A percentile compares a stretch with the other conserved stretches of the same genome.
Evolutionary conservation across 2,329 filamentous ascomycete genomes (phyloP).

Genomic region (Davidsoniella australis): DNA sequence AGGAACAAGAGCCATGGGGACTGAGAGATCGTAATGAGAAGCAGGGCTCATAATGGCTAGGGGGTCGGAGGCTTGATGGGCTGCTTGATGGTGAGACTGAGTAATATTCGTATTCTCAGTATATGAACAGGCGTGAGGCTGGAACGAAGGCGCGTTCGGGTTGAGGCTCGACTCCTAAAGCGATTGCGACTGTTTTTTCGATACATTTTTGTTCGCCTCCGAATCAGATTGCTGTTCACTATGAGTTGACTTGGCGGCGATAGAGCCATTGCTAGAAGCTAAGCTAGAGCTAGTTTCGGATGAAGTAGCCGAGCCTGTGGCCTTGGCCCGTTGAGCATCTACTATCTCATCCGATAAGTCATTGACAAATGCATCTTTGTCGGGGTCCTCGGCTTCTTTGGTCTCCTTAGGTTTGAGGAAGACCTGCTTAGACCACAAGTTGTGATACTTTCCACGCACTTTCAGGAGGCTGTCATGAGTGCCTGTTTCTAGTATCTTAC

Average conservation of each 20-base stretch:
- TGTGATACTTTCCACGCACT: slow-evolving; percentile 42
- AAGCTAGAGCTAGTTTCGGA: neutral
- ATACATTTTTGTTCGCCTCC: slow-evolving; percentile 17
- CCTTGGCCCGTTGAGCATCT: slow-evolving; percentile 20
- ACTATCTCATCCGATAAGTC: slow-evolving; percentile 23
- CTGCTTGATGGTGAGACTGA: too few species aligned
- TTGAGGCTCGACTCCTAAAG: slow-evolving; percentile 35
- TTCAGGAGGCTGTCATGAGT: slow-evolving; percentile 40
- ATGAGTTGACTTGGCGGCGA: too few species aligned
- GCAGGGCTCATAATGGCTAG: too few species aligned
- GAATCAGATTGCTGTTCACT: too few species aligned
- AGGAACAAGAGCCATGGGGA: too few species aligned
- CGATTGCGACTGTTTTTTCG: slow-evolving; percentile 4
- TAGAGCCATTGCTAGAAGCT: too few species aligned
- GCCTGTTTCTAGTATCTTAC: slow-evolving; percentile 46
- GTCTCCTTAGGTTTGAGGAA: slow-evolving; percentile 27
- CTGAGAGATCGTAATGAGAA: too few species aligned
- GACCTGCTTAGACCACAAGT: slow-evolving; percentile 48
- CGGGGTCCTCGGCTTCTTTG: slow-evolving; percentile 15
- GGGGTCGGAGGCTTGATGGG: too few species aligned
- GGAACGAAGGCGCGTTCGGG: slow-evolving; percentile 38
- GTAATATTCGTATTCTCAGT: too few species aligned
- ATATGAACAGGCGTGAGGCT: slow-evolving; percentile 20
- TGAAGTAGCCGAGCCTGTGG: neutral
- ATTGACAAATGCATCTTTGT: slow-evolving; percentile 19